phyloP scores from a whole-genome alignment of 1,139 yeast species.

The Groenewaldozyma sp. region DNA sequence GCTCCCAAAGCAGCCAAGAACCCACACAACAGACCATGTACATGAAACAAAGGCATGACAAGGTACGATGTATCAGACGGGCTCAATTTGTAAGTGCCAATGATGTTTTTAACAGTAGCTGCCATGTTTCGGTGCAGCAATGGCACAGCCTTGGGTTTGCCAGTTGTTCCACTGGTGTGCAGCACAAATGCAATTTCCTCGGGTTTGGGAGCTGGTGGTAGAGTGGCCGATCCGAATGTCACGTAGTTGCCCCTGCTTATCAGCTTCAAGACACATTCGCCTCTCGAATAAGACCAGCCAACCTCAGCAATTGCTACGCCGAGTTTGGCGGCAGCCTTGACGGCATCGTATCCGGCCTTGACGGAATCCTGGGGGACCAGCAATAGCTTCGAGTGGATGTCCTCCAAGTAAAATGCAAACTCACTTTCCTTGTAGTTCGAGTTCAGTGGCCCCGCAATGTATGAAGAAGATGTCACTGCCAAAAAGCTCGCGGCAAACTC shows the following conservation, averaged over 20 bases:
- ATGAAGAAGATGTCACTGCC: conserved; percentile 44
- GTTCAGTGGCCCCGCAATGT: conserved; percentile 58
- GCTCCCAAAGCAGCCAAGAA: conserved; percentile 48
- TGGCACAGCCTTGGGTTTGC: conserved; percentile 65
- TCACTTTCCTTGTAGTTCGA: conserved; percentile 50
- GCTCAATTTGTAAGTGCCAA: conserved; percentile 44
- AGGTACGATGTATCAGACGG: conserved; percentile 44
- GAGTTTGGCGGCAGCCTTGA: conserved; percentile 41
- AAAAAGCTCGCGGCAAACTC: conserved; percentile 49
- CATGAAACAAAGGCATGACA: conserved; percentile 69
- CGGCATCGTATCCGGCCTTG: conserved; percentile 34
- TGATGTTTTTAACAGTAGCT: conserved; percentile 47
- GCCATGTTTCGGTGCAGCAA: conserved; percentile 52
- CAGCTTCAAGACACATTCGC: conserved; percentile 20
- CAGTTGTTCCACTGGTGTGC: conserved; percentile 67
- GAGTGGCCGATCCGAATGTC: conserved; percentile 7
- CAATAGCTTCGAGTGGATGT: conserved; percentile 45
- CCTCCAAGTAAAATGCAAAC: conserved; percentile 53
- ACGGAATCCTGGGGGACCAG: conserved; percentile 45
- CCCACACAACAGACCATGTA: conserved; percentile 60
- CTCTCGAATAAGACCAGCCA: conserved; percentile 32
- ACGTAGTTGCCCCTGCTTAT: conserved; percentile 15
- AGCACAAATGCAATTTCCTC: conserved; percentile 51
- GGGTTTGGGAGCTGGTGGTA: conserved; percentile 35
- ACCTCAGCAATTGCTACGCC: conserved; percentile 43